Base-by-base conservation (phyloP, 2,329 filamentous ascomycete genomes). In the Diaporthe ampelina region DNA sequence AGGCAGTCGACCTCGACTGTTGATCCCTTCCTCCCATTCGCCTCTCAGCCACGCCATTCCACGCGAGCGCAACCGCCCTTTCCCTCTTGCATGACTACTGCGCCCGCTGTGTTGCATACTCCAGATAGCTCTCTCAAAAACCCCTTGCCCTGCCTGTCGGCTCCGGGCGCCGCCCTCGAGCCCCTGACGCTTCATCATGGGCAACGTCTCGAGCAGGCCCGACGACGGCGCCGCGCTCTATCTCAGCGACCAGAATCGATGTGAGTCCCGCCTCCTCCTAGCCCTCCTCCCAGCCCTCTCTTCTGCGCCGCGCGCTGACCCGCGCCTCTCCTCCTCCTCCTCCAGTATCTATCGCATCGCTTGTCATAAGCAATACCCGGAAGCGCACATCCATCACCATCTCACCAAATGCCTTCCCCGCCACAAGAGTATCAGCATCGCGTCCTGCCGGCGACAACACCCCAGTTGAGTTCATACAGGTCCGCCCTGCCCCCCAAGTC, bases 391-490 rank as follows among this genome's bases (percentile, higher is more conserved):
- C 97, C 72, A 86, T 98, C 79, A 93, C 92, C 81, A 88, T 98
- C 79, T 85, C 91, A 76, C 96, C 97, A 76, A 98, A 98, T 87
- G 89, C 92, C 78, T 98, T 94, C 81, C 97, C 97, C 77, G 94
- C 95, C 54, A 93, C 92, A 73, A 91, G 92, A 86, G 91, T 97
- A 81, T 89, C 87, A 78, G 94, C 92, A 63, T 92, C 90, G 80
- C 92, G 94, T 80, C 91, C 95, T 54, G 77, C 87, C 32, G 92
- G 92, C 79, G 96, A 99, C 81, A 91, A 91, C 76, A 87, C 88
- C 72, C 92, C 94, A 10, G 88, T 98, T 77, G 96, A 98, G 85
- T 99, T 95, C 85, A 91, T 99, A 57, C 96, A 98, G 91, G 95
- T 97, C 48, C 59, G 87, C 61, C 69, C 21, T 10, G 43, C 26